Evolutionary conservation across 2,329 filamentous ascomycete species (phyloP).

Genomic region (Fusarium siculi): DNA sequence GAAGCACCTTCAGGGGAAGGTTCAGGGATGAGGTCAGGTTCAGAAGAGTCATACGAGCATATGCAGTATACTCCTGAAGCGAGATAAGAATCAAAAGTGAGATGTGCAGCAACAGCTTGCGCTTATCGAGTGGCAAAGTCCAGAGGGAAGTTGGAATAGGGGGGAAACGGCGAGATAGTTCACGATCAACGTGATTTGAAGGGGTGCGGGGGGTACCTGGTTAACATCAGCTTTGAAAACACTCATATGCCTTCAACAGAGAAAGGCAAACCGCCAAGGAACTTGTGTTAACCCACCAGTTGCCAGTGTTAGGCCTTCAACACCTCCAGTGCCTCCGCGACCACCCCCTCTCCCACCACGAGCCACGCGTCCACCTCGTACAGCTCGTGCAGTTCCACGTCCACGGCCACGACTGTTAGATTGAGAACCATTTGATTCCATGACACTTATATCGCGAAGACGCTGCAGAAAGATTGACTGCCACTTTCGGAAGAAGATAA

Average conservation of each 20-base stretch:
- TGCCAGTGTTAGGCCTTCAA: constrained; percentile 45
- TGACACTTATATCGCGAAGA: constrained; percentile 73
- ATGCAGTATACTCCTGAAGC: constrained; percentile 79
- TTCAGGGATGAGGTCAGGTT: constrained; percentile 76
- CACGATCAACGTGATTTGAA: constrained; percentile 57
- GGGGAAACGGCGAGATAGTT: constrained; percentile 63
- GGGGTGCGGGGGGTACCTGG: constrained; percentile 54
- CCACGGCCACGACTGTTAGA: constrained; percentile 49
- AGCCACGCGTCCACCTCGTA: constrained; percentile 44
- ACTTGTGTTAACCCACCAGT: constrained; percentile 48
- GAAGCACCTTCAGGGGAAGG: constrained; percentile 72
- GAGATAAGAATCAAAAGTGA: constrained; percentile 79
- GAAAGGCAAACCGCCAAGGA: neutral
- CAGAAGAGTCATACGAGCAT: constrained; percentile 77
- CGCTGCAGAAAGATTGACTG: constrained; percentile 75
- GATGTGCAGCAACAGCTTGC: constrained; percentile 75
- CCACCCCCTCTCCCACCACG: constrained; percentile 48
- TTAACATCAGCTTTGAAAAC: constrained; percentile 8
- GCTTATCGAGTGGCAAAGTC: constrained; percentile 68
- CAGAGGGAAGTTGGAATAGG: constrained; percentile 71
- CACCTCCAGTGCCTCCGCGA: constrained; percentile 40
- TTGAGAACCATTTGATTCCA: constrained; percentile 49
- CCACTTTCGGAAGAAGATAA: constrained; percentile 85
- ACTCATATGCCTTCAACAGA: neutral
- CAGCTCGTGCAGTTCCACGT: constrained; percentile 46